These are phyloP conservation scores for Bathelium albidoporum DNA, from an alignment of 495 filamentous ascomycete species.

Conservation along the genomic window DNA sequence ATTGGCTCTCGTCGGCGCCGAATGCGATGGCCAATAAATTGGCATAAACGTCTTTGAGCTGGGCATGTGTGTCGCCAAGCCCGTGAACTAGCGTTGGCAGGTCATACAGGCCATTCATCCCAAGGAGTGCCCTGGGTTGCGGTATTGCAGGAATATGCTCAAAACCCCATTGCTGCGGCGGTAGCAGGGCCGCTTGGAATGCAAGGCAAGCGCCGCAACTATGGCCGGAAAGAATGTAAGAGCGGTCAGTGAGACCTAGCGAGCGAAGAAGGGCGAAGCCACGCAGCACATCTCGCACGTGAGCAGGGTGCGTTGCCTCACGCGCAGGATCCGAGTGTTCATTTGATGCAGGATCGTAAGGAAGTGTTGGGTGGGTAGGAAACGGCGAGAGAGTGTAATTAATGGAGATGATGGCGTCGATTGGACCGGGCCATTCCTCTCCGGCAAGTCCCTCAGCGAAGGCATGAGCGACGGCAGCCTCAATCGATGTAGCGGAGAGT, in stretches of 20 bases:
- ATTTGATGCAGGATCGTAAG: slow-evolving; percentile 10
- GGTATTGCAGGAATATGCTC: slow-evolving; percentile 8
- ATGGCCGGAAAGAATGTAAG: slow-evolving; percentile 64
- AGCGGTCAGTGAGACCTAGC: neutral
- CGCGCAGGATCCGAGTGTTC: slow-evolving; percentile 22
- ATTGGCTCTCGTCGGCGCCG: slow-evolving; percentile 41
- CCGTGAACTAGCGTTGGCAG: slow-evolving; percentile 42
- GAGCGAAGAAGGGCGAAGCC: slow-evolving; percentile 37
- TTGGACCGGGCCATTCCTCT: slow-evolving; percentile 10
- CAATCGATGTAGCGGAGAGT: slow-evolving; percentile 43
- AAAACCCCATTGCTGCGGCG: slow-evolving; percentile 13
- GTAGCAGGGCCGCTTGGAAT: slow-evolving; percentile 53
- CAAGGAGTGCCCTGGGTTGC: slow-evolving; percentile 43
- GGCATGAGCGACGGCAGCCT: neutral
- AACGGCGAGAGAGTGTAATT: slow-evolving; percentile 75
- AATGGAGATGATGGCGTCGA: slow-evolving; percentile 59
- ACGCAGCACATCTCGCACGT: slow-evolving; percentile 55
- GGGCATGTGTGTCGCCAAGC: slow-evolving; percentile 25
- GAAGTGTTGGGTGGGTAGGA: slow-evolving; percentile 38
- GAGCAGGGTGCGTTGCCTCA: slow-evolving; percentile 57
- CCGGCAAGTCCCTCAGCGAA: neutral
- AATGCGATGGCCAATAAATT: slow-evolving; percentile 55
- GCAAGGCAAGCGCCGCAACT: slow-evolving; percentile 64
- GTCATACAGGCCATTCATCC: slow-evolving; percentile 59
- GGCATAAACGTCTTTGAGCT: slow-evolving; percentile 38